These are phyloP conservation scores for Termitomyces sp. DNA, from an alignment of 768 basidiomycete species.

Conservation along the genomic window DNA sequence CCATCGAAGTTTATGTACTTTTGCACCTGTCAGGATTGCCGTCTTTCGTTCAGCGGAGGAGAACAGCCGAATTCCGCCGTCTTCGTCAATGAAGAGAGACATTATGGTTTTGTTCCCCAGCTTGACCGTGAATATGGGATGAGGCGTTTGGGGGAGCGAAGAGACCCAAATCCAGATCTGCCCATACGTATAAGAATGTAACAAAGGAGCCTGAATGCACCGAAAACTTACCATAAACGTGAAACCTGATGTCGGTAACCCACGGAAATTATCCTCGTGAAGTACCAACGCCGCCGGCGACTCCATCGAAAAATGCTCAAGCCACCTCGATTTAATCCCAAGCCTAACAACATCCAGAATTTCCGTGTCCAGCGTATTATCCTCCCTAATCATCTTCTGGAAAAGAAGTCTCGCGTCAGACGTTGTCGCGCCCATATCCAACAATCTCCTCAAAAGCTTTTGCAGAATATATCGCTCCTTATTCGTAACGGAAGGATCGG, in stretches of 20 bases:
- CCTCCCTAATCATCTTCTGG: constrained; percentile 46
- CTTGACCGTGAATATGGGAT: constrained; percentile 35
- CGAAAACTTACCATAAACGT: constrained; percentile 59
- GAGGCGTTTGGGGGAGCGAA: constrained; percentile 30
- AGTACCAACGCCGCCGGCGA: constrained; percentile 49
- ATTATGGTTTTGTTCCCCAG: constrained; percentile 29
- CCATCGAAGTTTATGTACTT: constrained; percentile 60
- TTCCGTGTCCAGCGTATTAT: constrained; percentile 55
- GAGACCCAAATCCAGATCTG: constrained; percentile 52
- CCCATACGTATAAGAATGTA: background rate
- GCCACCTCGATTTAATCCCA: constrained; percentile 75
- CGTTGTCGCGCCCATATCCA: constrained; percentile 73
- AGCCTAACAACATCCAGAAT: constrained; percentile 68
- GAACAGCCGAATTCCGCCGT: constrained; percentile 54
- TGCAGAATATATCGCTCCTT: constrained; percentile 54
- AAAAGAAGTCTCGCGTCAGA: constrained; percentile 64
- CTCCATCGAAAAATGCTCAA: constrained; percentile 72
- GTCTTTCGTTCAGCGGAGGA: constrained; percentile 36
- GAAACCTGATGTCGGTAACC: constrained; percentile 60
- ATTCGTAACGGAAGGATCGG: constrained; percentile 25
- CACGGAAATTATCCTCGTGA: constrained; percentile 43
- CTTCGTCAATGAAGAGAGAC: constrained; percentile 44
- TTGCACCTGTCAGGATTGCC: constrained; percentile 40
- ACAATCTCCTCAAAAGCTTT: constrained; percentile 61
- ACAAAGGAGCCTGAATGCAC: background rate